Evolutionary conservation across 371 early-diverging fungal genomes (phyloP).

Genomic region (Edhazardia aedis): DNA sequence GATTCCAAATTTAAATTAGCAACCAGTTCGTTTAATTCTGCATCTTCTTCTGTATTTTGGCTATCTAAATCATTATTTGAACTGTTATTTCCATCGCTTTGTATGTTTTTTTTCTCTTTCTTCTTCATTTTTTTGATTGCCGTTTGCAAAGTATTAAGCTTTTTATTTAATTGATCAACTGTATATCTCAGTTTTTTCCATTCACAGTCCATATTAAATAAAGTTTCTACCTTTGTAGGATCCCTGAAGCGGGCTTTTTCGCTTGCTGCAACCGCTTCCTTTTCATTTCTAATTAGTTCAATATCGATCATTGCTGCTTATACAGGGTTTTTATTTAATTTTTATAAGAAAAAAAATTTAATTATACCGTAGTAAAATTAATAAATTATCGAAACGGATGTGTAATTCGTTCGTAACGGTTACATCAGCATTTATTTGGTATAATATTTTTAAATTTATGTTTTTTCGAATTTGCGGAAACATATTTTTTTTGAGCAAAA

Average conservation of each 20-base stretch:
- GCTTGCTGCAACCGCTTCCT: slow-evolving; percentile 15
- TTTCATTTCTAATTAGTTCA: slow-evolving; percentile 20
- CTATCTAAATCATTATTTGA: neutral
- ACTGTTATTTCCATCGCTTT: neutral
- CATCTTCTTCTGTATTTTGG: neutral
- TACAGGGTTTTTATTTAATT: no score
- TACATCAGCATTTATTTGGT: no score
- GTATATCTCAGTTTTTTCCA: slow-evolving; percentile 26
- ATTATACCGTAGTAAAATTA: no score
- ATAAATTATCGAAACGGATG: no score
- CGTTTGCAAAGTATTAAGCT: slow-evolving; percentile 25
- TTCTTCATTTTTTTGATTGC: slow-evolving; percentile 13
- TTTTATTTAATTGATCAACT: slow-evolving; percentile 33
- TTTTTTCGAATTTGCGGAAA: no score
- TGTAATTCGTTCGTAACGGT: no score
- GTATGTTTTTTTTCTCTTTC: slow-evolving; percentile 13
- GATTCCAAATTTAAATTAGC: neutral
- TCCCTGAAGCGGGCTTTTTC: slow-evolving; percentile 36
- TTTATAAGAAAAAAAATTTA: no score
- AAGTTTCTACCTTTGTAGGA: slow-evolving; percentile 9
- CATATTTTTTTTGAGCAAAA: no score
- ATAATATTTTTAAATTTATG: no score
- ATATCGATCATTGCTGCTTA: slow-evolving; percentile 40
- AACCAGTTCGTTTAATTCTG: neutral
- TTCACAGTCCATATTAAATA: slow-evolving; percentile 22